Base-by-base conservation (phyloP, 2,329 filamentous ascomycete genomes). In the Fusarium cyanostomum region DNA sequence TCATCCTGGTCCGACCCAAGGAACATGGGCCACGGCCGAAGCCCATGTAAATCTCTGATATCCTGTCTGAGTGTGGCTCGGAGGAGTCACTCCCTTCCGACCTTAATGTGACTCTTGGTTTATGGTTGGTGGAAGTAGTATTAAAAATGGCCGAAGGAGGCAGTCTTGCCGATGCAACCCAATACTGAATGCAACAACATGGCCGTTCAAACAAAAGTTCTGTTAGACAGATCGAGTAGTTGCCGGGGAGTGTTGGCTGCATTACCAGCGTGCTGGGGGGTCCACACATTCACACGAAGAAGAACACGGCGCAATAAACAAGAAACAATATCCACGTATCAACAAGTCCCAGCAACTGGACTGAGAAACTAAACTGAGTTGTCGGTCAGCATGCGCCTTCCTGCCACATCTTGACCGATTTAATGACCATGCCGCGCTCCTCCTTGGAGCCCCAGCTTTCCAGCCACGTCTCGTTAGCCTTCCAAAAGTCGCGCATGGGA, bases 361-460 rank as follows among this genome's bases (percentile, higher is more conserved):
- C 12, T 16, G 24, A n/a, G 8, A n/a, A n/a, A n/a, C n/a, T 13
- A 10, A 15, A 46, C 12, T 16, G 24, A n/a, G 8, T 18, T 12
- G 34, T 46, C 34, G 41, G 26, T 63, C 34, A 67, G 59, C 67
- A 70, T n/a, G 51, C 44, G 4, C 77, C 77, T 50, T 75, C 62
- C 56, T 77, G 73, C 79, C 78, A 81, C 78, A 81, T 81, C 67
- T 75, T 79, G 7, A 81, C 78, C n/a, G 72, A 77, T 61, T 76
- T 76, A 21, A 81, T 72, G 12, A 76, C 73, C 79, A 81, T 78
- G 28, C 78, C 79, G 3, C 76, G 74, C 39, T 69, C 54, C 45
- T 69, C 53, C 9, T 46, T n/a, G 12, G 67, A 31, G 11, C 67
- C 67, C 67, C 67, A 82, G 31, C 74, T 82, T 1, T 77, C 77